Evolutionary conservation across 2,329 filamentous ascomycete species (phyloP), one percentile per base, ranked within the genome.

Genomic region (Didymella segeticola): DNA sequence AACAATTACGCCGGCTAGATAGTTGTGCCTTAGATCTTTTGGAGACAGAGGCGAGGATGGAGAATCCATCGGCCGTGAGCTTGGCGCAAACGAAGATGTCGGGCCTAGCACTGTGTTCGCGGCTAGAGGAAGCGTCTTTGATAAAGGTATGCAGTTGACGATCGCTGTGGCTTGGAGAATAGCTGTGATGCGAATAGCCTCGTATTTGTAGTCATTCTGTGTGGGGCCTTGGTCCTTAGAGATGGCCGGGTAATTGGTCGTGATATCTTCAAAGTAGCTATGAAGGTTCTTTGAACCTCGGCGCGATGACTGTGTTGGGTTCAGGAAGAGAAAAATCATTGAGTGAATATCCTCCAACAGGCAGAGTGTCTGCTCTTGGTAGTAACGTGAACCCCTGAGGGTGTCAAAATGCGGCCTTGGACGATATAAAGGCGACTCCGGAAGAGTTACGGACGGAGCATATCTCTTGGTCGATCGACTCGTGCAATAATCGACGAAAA

Each of bases 371-470:
- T 56, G 33, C 7, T 31, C 9, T 1, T 39, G 50, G 36, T 64
- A 71, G 5, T 47, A 43, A 6, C 20, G 20, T 7, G 68, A 68
- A 23, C 56, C 58, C 23, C 62, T 56, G 17, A 75, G 48, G 1
- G 70, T 75, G 9, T 64, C 52, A 30, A 69, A 74, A 5, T 56
- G 60, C 0, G 20, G 34, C 11, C 64, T 63, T 7, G 73, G 72
- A 30, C 62, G 67, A 48, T 69, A 75, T 0, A 76, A 53, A 5
- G 74, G 74, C 1, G 72, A 75, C 33, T 75, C 73, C 0, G 74
- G 74, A 25, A 74, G 58, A 4, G 58, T 63, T 7, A 58, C 62
- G 2, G 54, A 64, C 15, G 43, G 37, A 5, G 53, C 51, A 22
- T 71, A 66, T 12, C n/a, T 41, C 10, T 45, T 66, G 0, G 39